These are phyloP conservation scores for Vigna reflexopilosa DNA, from an alignment of 306 rosid genomes.

Conservation along the genomic window DNA sequence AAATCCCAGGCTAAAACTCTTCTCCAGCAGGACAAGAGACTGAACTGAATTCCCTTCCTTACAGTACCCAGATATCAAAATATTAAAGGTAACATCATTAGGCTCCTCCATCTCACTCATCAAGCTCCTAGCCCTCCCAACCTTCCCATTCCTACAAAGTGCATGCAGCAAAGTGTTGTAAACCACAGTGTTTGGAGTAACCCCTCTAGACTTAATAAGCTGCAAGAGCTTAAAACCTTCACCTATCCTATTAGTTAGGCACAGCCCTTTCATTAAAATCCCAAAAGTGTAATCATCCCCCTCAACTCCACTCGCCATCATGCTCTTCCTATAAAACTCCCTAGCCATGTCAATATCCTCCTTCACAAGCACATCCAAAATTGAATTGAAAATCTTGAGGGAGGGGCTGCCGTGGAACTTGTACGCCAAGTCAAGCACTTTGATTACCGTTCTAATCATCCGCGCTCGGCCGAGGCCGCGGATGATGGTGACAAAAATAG, in stretches of 20 bases:
- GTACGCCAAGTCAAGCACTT: constrained; percentile 60
- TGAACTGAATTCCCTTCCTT: constrained; percentile 73
- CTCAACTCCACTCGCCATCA: constrained; percentile 65
- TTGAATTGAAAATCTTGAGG: constrained; percentile 67
- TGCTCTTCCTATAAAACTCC: constrained; percentile 74
- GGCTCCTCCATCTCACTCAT: constrained; percentile 70
- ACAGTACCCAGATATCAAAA: constrained; percentile 71
- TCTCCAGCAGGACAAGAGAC: constrained; percentile 71
- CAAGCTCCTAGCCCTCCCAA: constrained; percentile 86
- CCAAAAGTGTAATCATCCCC: constrained; percentile 76
- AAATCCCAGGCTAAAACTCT: constrained; percentile 64
- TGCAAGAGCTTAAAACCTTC: constrained; percentile 85
- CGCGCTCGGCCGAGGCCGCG: constrained; percentile 62
- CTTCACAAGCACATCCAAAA: constrained; percentile 74
- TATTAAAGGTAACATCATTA: constrained; percentile 70
- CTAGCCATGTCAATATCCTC: constrained; percentile 81
- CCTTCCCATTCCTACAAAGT: constrained; percentile 77
- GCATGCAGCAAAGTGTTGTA: constrained; percentile 80
- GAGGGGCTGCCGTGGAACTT: constrained; percentile 58
- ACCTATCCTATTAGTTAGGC: constrained; percentile 71
- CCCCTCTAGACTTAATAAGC: constrained; percentile 64
- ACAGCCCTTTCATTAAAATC: constrained; percentile 80
- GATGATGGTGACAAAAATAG: constrained; percentile 65
- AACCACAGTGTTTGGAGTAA: constrained; percentile 62
- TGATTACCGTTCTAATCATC: constrained; percentile 57